Percentiles rank a stretch among this genome's conserved stretches.
Conservation (phyloP, 2,329 filamentous ascomycete genomes). For the Raffaelea deltoideospora region DNA sequence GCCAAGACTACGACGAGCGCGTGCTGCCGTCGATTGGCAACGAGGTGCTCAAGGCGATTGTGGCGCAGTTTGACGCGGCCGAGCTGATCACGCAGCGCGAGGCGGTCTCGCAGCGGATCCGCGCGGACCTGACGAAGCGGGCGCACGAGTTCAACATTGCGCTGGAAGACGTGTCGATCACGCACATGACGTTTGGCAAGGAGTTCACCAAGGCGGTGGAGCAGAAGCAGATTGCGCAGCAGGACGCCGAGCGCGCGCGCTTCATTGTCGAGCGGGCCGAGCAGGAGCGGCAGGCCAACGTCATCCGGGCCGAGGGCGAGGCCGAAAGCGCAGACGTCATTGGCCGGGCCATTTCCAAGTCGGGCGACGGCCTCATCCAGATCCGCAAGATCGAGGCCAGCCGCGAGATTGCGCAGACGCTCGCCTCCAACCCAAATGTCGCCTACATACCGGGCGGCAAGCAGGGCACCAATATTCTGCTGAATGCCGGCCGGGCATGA, state of each 20-base stretch:
- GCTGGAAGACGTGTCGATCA: conserved; percentile 96
- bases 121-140: conserved; percentile 77
- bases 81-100: conserved; percentile 98
- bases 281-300: conserved; percentile 96
- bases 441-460: conserved; percentile 77
- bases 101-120: conserved; percentile 90
- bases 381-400: conserved; percentile 96
- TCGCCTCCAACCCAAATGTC: conserved; percentile 85
- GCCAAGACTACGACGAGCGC: conserved; percentile 91
- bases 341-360: conserved; percentile 76
- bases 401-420: conserved; percentile 83
- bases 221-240: conserved; percentile 99
- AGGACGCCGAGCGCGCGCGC: conserved; percentile 90
- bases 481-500: conserved; percentile 33
- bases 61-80: conserved; percentile 96
- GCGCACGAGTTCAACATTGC: conserved; percentile 97
- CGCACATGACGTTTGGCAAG: conserved; percentile 98
- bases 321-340: conserved; percentile 95
- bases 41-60: conserved; percentile 95
- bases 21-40: conserved; percentile 96
- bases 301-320: conserved; percentile 95
- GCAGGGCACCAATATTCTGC: conserved; percentile 38
- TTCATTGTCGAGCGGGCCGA: conserved; percentile 99
- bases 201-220: conserved; percentile 98
- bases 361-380: conserved; percentile 83